Evolutionary conservation across 2,329 filamentous ascomycete species (phyloP).

Genomic region (Penicillium sp.): DNA sequence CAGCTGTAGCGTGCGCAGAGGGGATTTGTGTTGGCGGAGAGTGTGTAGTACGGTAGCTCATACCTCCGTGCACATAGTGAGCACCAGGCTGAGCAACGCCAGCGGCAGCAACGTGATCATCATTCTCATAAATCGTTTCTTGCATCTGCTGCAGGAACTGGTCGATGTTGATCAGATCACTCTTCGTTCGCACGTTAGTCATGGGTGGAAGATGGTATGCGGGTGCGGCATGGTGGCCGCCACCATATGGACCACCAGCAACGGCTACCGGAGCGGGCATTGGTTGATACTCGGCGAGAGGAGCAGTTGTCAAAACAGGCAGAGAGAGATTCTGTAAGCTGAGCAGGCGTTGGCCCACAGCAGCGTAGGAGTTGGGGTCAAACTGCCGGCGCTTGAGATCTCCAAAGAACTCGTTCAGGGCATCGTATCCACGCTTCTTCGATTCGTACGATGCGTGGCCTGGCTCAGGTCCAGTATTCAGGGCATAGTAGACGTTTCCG

Average conservation of each 20-base stretch:
- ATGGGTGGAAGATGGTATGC: conserved; percentile 86
- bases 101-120: conserved; percentile 77
- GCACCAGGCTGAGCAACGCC: conserved; percentile 76
- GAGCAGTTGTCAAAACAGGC: conserved; percentile 64
- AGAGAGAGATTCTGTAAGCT: conserved; percentile 74
- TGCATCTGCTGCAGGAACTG: conserved; percentile 96
- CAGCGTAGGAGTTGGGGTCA: conserved; percentile 85
- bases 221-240: conserved; percentile 71
- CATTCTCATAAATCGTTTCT: conserved; percentile 91
- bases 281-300: conserved; percentile 58
- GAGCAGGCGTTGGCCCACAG: conserved; percentile 87
- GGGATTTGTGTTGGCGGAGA: conserved; percentile 56
- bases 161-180: conserved; percentile 90
- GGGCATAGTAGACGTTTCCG: conserved; percentile 77
- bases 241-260: conserved; percentile 58
- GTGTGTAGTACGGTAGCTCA: conserved; percentile 61
- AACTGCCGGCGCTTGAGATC: conserved; percentile 90
- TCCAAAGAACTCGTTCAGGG: conserved; percentile 91
- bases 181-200: conserved; percentile 88
- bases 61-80: conserved; percentile 64
- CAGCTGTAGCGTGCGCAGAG: conserved; percentile 46
- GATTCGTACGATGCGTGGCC: conserved; percentile 68
- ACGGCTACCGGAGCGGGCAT: conserved; percentile 61
- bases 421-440: conserved; percentile 84
- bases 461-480: conserved; percentile 69